phyloP scores from a whole-genome alignment of 441 rosid species.

The Breynia disticha region DNA sequence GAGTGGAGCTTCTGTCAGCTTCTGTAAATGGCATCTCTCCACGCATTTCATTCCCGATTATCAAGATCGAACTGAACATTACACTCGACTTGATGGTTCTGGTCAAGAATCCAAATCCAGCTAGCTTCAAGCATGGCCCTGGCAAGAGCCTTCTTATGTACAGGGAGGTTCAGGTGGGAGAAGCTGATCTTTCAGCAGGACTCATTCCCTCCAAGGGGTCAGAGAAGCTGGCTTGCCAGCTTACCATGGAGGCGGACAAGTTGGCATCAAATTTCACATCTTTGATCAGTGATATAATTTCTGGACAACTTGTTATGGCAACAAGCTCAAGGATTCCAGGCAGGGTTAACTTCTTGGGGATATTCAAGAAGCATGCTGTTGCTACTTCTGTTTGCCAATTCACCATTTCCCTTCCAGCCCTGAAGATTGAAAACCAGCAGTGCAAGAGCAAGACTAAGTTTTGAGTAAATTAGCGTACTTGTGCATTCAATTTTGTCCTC shows the following conservation, averaged over 20 bases:
- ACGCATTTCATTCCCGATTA: constrained; percentile 25
- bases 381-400: constrained; percentile 39
- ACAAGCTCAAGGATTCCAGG: constrained; percentile 50
- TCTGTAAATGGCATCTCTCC: constrained; percentile 41
- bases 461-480: constrained; percentile 12
- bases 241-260: constrained; percentile 38
- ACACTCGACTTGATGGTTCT: constrained; percentile 37
- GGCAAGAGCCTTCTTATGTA: constrained; percentile 37
- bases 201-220: constrained; percentile 36
- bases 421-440: constrained; percentile 30
- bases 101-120: constrained; percentile 44
- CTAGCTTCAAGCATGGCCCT: constrained; percentile 36
- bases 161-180: constrained; percentile 33
- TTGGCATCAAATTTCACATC: constrained; percentile 18
- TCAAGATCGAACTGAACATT: constrained; percentile 33
- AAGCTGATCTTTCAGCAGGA: constrained; percentile 39
- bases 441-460: constrained; percentile 31
- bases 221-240: constrained; percentile 21
- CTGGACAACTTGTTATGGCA: constrained; percentile 31
- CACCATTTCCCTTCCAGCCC: constrained; percentile 26
- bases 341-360: constrained; percentile 31
- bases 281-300: constrained; percentile 33
- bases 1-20: constrained; percentile 30
- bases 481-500: too few relatives aligned
- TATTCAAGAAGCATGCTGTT: constrained; percentile 36